Conservation (phyloP, 768 basidiomycete species). For the Phlegmacium glaucopus region DNA sequence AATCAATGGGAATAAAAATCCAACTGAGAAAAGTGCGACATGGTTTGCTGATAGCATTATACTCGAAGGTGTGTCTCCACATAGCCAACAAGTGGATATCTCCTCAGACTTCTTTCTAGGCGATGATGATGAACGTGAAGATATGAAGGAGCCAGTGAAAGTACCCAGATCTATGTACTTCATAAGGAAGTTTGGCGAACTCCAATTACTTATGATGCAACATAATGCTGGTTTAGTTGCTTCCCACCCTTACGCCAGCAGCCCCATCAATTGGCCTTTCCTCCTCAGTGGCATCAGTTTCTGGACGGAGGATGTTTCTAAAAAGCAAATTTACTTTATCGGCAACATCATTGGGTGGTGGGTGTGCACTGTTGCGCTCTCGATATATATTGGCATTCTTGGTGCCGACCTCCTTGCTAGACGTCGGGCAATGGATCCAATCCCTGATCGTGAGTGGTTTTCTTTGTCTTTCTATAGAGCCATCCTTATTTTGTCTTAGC, state of each 20-base stretch:
- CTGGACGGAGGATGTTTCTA: conserved; percentile 86
- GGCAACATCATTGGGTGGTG: conserved; percentile 96
- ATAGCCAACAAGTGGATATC: background rate
- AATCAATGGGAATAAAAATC: conserved; percentile 95
- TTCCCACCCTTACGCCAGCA: conserved; percentile 95
- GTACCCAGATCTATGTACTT: conserved; percentile 83
- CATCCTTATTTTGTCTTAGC: conserved; percentile 40
- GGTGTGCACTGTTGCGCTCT: conserved; percentile 82
- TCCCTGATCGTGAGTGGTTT: conserved; percentile 74
- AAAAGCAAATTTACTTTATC: conserved; percentile 94
- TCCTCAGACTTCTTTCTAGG: conserved; percentile 29
- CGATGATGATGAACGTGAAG: conserved; percentile 52
- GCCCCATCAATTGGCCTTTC: conserved; percentile 99
- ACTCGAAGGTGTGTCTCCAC: conserved; percentile 31
- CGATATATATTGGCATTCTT: conserved; percentile 86
- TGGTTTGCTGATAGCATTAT: conserved; percentile 91
- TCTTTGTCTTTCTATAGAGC: background rate
- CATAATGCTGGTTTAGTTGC: conserved; percentile 98
- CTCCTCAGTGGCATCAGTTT: conserved; percentile 94
- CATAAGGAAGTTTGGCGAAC: conserved; percentile 90
- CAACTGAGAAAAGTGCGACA: conserved; percentile 72
- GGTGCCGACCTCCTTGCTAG: conserved; percentile 88
- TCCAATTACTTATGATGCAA: conserved; percentile 94
- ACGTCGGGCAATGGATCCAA: conserved; percentile 78
- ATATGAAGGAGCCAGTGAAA: conserved; percentile 47